phyloP scores from a whole-genome alignment of 2,329 filamentous ascomycete genomes.

The Cladophialophora exuberans region DNA sequence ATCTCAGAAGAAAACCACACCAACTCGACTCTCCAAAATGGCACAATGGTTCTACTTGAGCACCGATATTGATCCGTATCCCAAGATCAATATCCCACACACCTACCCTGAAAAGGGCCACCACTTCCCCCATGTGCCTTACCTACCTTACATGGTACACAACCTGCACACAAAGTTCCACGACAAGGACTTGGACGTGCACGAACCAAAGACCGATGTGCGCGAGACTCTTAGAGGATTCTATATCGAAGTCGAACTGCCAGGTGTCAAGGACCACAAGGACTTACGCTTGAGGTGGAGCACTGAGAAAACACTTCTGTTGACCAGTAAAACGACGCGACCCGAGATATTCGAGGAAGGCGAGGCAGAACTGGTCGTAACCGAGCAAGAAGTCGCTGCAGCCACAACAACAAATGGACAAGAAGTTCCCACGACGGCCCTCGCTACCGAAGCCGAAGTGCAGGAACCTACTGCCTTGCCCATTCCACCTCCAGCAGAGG shows the following conservation, averaged over 20 bases:
- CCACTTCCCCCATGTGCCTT: constrained; percentile 23
- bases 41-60: constrained; percentile 24
- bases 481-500: neutral
- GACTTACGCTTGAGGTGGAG: constrained; percentile 31
- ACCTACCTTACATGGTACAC: constrained; percentile 24
- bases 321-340: constrained; percentile 22
- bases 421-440: neutral
- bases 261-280: constrained; percentile 28
- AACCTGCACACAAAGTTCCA: constrained; percentile 23
- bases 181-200: constrained; percentile 26
- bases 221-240: constrained; percentile 29
- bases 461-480: neutral
- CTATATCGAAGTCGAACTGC: constrained; percentile 33
- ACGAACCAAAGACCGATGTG: constrained; percentile 27
- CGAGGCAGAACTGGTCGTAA: neutral
- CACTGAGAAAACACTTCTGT: constrained; percentile 23
- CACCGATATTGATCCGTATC: constrained; percentile 26
- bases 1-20: neutral
- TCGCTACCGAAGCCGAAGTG: neutral
- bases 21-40: neutral
- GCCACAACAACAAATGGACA: neutral
- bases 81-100: constrained; percentile 27
- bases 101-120: constrained; percentile 28
- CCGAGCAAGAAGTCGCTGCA: neutral
- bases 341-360: constrained; percentile 27